A percentile compares a stretch with the other conserved stretches of the same genome.
Evolutionary conservation across 768 basidiomycete species (phyloP).

Genomic region (Tulasnella sp.): DNA sequence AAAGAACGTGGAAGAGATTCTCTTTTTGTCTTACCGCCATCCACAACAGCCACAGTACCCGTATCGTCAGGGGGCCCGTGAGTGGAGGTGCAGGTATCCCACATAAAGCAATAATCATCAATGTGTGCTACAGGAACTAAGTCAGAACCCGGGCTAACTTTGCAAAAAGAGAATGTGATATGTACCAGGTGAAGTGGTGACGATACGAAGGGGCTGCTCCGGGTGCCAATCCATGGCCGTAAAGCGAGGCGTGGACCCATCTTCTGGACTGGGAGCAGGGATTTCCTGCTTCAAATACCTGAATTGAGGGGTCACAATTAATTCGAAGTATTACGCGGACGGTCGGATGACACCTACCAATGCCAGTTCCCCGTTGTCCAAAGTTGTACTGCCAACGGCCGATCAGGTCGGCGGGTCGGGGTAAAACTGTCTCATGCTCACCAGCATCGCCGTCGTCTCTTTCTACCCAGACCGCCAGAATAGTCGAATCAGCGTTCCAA

Average conservation of each 20-base stretch:
- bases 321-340: not conserved
- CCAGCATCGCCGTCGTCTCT: constrained; percentile 68
- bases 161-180: not conserved
- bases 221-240: constrained; percentile 86
- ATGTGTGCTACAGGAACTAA: constrained; percentile 47
- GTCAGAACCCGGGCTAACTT: constrained; percentile 30
- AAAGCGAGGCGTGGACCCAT: constrained; percentile 56
- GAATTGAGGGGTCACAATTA: not conserved
- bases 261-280: constrained; percentile 47
- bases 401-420: not conserved
- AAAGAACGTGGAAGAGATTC: not conserved
- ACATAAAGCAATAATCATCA: constrained; percentile 65
- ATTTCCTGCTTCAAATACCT: constrained; percentile 97
- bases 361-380: constrained; percentile 96
- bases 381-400: constrained; percentile 69
- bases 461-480: constrained; percentile 86
- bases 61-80: constrained; percentile 69
- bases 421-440: constrained; percentile 46
- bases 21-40: constrained; percentile 66
- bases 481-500: constrained; percentile 89
- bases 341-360: constrained; percentile 56
- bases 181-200: constrained; percentile 67
- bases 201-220: constrained; percentile 67
- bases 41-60: constrained; percentile 85
- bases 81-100: constrained; percentile 74